Base-by-base conservation (phyloP, 805 yeast species). In the Metschnikowia rubicola region DNA sequence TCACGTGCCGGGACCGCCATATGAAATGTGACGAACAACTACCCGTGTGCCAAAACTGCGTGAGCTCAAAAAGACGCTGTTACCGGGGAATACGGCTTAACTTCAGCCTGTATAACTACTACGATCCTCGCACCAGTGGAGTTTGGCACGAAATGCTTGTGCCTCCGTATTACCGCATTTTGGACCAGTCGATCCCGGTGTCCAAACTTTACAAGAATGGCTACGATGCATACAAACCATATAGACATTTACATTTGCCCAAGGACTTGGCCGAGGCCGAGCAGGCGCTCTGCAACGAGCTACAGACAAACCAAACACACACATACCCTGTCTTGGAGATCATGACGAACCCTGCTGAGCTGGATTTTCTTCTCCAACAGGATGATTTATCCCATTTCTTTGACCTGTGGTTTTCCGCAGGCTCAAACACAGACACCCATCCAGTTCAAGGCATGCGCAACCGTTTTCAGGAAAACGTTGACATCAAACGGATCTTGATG, bases 21-120 rank as follows among this genome's bases (percentile, higher is more conserved):
- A 79, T 82, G 70, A 83, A 81, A 58, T 83, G 88, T 63, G 87
- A 83, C 57, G 85, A 80, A 59, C 76, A 72, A 35, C 75, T 75
- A 45, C 88, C 88, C 1, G 76, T 76, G 31, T 83, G 88, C 61
- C 70, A 74, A 35, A 79, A 81, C 56, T 70, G 86, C 60, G 66
- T 75, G 41, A 77, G 75, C 44, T 72, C 80, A 9, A 70, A 73
- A 39, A 64, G 79, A 35, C 65, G 64, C 39, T 78, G 83, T 53
- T 69, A 71, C 53, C 61, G 78, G 46, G 81, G 81, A 1, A 60
- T 68, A 10, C 65, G 78, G 44, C 61, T 74, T 37, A 76, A 74
- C 53, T 75, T 76, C 56, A 66, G 74, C 33, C 78, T 65, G 54
- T 70, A 68, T 49, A 66, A 67, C 34, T 59, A 67, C 32, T 70